Evolutionary conservation across 2,329 filamentous ascomycete genomes (phyloP), one percentile per base, ranked within the genome.

Genomic region (Fusarium sp.): DNA sequence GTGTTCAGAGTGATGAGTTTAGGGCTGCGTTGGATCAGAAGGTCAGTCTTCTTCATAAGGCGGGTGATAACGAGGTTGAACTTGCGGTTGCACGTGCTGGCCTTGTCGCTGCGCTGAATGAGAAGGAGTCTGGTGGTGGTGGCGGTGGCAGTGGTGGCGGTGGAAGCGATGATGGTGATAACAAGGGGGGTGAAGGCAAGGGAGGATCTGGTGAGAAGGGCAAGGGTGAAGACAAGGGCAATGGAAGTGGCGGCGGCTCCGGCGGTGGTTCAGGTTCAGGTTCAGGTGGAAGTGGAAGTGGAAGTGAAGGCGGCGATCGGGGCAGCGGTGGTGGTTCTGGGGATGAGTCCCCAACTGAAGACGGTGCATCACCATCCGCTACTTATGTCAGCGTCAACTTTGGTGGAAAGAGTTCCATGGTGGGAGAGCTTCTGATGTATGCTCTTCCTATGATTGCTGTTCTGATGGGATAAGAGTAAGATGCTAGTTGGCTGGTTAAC

Each of bases 21-120:
- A 41, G 37, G 31, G 47, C 55, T 11, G 21, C 31, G n/a, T 21
- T 59, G 23, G 47, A 60, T 15, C 57, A 60, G n/a, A 60, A 59
- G 54, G 47, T 60, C 2, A 31, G 41, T 8, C 21, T 60, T 33
- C 15, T 60, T 18, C 54, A 60, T 6, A 58, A 60, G 18, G 27
- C 29, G 17, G 57, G 57, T 4, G 37, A 60, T 29, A 31, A 51
- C 7, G 42, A 54, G n/a, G 45, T 59, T 8, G 54, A 60, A 23
- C 23, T 60, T 18, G 52, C 55, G 2, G 52, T 60, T 39, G 17
- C 41, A 43, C 31, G 59, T 41, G 57, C 57, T 20, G 59, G 51
- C 33, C 51, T 60, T 4, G 43, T 37, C 10, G 33, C 48, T 21
- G n/a, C 42, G 6, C 5, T 23, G 13, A 11, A 3, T 15, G 18